Evolutionary conservation across 768 basidiomycete genomes (phyloP).

Genomic region (Neoboletus magnificus): DNA sequence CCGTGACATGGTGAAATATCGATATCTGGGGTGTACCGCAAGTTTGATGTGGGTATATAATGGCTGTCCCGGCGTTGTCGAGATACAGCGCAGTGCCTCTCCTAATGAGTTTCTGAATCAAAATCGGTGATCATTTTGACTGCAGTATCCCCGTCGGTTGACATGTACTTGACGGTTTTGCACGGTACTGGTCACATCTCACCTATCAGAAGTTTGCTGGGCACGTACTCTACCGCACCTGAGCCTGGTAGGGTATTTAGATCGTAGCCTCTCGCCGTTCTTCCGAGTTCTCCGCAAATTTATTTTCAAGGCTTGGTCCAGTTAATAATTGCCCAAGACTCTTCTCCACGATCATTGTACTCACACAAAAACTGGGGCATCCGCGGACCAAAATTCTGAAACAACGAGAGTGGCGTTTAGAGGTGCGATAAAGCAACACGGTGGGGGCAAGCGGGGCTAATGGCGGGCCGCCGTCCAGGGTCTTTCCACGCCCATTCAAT

Average conservation of each 20-base stretch:
- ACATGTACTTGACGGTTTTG: no score
- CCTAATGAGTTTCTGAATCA: no score
- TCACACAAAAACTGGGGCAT: not conserved
- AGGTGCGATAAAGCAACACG: constrained; percentile 22
- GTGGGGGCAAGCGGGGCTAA: no score
- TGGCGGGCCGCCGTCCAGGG: not conserved
- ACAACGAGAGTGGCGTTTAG: constrained; percentile 28
- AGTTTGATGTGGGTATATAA: not conserved
- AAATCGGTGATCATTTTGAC: not conserved
- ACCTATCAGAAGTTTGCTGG: no score
- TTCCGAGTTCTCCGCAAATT: no score
- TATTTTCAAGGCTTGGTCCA: no score
- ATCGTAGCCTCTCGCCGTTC: no score
- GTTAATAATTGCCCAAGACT: no score
- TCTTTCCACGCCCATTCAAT: not conserved
- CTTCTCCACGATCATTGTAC: no score
- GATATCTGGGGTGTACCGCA: not conserved
- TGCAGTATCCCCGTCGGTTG: not conserved
- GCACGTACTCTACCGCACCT: no score
- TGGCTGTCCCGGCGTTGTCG: not conserved
- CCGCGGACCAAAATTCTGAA: constrained; percentile 29
- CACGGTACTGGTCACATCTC: no score
- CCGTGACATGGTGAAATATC: constrained; percentile 1
- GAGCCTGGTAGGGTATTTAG: no score
- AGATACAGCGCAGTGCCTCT: not conserved